Evolutionary conservation across 2,329 filamentous ascomycete genomes (phyloP), one percentile per base, ranked within the genome.

Genomic region (Alternaria longipes): DNA sequence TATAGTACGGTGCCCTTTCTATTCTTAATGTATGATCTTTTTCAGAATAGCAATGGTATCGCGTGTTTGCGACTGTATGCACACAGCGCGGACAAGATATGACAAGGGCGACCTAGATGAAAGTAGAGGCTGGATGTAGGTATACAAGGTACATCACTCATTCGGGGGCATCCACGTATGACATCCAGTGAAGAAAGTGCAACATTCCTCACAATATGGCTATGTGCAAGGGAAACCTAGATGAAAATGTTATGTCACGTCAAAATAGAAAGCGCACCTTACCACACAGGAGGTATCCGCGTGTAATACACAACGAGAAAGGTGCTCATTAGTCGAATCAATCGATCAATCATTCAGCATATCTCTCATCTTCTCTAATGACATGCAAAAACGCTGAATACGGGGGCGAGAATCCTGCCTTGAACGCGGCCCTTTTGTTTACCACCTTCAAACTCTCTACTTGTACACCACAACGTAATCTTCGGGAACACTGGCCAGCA

Each of bases 391-490:
- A 22, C 46, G 46, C 46, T 50, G 38, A 50, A n/a, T 11, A 50
- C 14, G 16, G 14, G 1, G 14, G 1, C 7, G 1, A n/a, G 7
- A n/a, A 50, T n/a, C 4, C 46, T 26, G 22, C 34, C 32, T 36
- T 16, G 12, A 50, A 22, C 2, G 14, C 46, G n/a, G 14, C 30
- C 20, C 14, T 20, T n/a, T 14, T 26, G 24, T 36, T 22, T 26
- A 24, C 32, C 8, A 8, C 20, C 32, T 38, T 44, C 16, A 32
- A 45, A 26, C 38, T 56, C 36, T 56, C 49, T 60, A 36, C 53
- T 46, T 55, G 26, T 20, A 55, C 42, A 51, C 57, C 40, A 36
- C 5, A 36, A 36, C 41, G 12, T 22, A 53, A 28, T 28, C 34
- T 42, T 52, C 30, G 16, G 41, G 14, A 3, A 41, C 54, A 36